phyloP scores from a whole-genome alignment of 139 green algal genomes.

The Ulvella scutata region DNA sequence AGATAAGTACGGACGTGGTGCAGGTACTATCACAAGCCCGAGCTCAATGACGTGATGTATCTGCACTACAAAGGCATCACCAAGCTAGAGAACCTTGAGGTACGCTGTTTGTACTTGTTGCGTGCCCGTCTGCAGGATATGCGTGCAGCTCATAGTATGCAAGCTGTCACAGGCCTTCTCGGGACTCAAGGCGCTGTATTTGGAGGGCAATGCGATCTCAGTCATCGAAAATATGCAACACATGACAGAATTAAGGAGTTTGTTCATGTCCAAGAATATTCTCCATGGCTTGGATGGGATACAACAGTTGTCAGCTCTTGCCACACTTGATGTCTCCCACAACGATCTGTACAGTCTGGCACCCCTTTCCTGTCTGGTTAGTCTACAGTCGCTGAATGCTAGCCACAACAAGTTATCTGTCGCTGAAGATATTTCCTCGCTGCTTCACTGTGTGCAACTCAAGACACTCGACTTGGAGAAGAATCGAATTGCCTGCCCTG shows the following conservation, averaged over 20 bases:
- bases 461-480: constrained; percentile 34
- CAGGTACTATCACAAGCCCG: constrained; percentile 42
- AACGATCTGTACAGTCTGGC: constrained; percentile 34
- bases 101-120: constrained; percentile 7
- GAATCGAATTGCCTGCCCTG: constrained; percentile 27
- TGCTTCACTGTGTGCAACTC: constrained; percentile 23
- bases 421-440: constrained; percentile 8
- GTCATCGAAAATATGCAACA: constrained; percentile 33
- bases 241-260: constrained; percentile 34
- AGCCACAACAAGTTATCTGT: constrained; percentile 27
- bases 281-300: constrained; percentile 25
- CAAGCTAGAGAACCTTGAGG: constrained; percentile 43
- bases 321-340: constrained; percentile 42
- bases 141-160: neutral
- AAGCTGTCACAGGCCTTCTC: constrained; percentile 40
- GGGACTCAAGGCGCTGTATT: constrained; percentile 52
- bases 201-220: constrained; percentile 51
- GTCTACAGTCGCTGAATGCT: constrained; percentile 37
- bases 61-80: constrained; percentile 59
- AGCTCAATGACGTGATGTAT: constrained; percentile 62
- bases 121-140: neutral
- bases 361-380: constrained; percentile 20
- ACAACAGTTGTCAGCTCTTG: constrained; percentile 20
- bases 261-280: constrained; percentile 53
- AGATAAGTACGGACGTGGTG: neutral